Evolutionary conservation across 2,329 filamentous ascomycete species (phyloP).

Genomic region (Scopulariopsis brevicaulis): DNA sequence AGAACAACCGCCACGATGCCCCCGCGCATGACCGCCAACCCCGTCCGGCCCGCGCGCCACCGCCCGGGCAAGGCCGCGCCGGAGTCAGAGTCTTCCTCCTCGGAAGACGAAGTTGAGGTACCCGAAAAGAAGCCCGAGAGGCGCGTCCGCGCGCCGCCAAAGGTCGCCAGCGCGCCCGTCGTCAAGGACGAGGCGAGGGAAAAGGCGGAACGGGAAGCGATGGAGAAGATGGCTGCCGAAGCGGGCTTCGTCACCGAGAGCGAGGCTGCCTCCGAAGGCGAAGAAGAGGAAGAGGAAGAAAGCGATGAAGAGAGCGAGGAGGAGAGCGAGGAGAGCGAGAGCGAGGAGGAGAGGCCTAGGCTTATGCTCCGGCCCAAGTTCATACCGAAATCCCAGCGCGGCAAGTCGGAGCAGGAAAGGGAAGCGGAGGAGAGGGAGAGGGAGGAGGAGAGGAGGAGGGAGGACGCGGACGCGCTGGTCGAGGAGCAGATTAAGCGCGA

Average conservation of each 20-base stretch:
- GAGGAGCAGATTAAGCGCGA: conserved; percentile 83
- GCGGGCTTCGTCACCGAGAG: conserved; percentile 53
- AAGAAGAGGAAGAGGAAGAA: conserved; percentile 19
- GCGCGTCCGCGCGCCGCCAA: conserved; percentile 39
- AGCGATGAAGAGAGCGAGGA: conserved; percentile 28
- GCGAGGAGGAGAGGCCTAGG: conserved; percentile 44
- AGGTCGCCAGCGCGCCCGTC: conserved; percentile 31
- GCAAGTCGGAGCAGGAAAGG: conserved; percentile 8
- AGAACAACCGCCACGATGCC: conserved; percentile 32
- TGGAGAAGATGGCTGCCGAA: conserved; percentile 39
- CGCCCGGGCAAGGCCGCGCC: conserved; percentile 68
- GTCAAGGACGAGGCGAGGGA: not conserved
- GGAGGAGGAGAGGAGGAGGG: conserved; percentile 53
- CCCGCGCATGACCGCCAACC: conserved; percentile 88
- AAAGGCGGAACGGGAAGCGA: conserved; percentile 2
- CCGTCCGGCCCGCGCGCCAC: conserved; percentile 67
- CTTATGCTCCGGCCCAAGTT: conserved; percentile 54
- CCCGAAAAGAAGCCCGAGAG: conserved; percentile 16
- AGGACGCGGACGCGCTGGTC: conserved; percentile 66
- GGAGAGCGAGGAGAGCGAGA: conserved; percentile 26
- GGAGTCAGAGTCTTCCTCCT: conserved; percentile 36
- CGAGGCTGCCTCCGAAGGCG: conserved; percentile 13
- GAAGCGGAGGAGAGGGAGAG: conserved; percentile 21
- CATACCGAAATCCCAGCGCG: conserved; percentile 46
- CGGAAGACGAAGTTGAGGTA: conserved; percentile 20